Evolutionary conservation across 441 rosid species (phyloP), one percentile per base, ranked within the genome.

Genomic region (Croton laevigatus): DNA sequence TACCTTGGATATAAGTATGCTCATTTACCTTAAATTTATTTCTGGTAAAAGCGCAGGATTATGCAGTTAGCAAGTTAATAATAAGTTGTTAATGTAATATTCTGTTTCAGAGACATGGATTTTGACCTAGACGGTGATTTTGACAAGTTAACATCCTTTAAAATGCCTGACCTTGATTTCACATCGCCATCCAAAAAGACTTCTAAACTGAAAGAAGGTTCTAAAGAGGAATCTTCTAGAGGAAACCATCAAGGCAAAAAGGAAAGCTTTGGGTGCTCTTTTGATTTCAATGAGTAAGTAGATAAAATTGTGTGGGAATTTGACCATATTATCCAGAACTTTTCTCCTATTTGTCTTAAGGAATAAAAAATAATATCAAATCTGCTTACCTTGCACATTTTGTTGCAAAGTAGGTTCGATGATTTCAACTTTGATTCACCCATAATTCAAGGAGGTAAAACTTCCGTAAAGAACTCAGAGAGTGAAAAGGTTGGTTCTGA

Each of bases 141-240:
- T 82, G 84, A 73, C 68, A 88, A 92, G 81, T 65, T 89, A 48
- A 75, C 97, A 75, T 88, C 98, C 38, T 88, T 91, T 82, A 91
- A 89, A 80, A 85, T 88, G 90, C 80, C 96, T 70, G 98, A 89
- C 72, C 85, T 93, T 85, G 97, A 89, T 79, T 89, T 93, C 83
- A 82, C 93, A 62, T 71, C 83, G 74, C 81, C 93, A 65, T 68
- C 87, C 53, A 80, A 81, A 72, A 81, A 81, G 70, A 59, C 78
- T 75, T 70, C 85, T 72, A 86, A 85, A 73, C 36, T 76, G 46
- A 88, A 85, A 81, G 90, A 79, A 49, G 82, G 72, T 73, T 73
- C 83, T 75, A 83, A 82, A 63, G 89, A 82, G 67, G 89, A 84
- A 74, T 68, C 80, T 64, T 63, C 83, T 20, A 75, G 60, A 6